phyloP scores from a whole-genome alignment of 2,329 filamentous ascomycete species.

The Colletotrichum musae region DNA sequence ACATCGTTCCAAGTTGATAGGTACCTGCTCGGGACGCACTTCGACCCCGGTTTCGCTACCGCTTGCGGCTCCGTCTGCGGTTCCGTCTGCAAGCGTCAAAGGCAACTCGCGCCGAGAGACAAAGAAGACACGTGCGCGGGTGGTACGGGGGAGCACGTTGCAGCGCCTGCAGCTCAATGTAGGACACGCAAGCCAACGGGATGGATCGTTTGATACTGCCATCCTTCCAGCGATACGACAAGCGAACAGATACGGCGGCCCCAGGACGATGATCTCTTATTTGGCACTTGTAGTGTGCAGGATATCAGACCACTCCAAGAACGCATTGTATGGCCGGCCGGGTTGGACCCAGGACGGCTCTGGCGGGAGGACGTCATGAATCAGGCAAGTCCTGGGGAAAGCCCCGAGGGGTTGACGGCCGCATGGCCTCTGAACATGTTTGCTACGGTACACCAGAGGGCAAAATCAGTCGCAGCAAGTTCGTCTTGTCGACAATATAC shows the following conservation, averaged over 20 bases:
- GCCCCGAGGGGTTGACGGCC: background rate
- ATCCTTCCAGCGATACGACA: background rate
- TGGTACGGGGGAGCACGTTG: background rate
- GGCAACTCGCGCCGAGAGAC: no score
- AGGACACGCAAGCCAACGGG: constrained; percentile 2
- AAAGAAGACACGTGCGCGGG: no score
- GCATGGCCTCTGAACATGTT: constrained; percentile 20
- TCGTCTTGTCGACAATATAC: constrained; percentile 23
- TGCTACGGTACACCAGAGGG: background rate
- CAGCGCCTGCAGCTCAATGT: background rate
- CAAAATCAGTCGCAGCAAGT: constrained; percentile 18
- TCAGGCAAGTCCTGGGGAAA: constrained; percentile 21
- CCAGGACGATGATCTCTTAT: constrained; percentile 5
- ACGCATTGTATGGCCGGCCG: background rate
- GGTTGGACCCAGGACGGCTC: constrained; percentile 18
- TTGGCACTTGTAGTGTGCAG: constrained; percentile 4
- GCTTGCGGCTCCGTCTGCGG: no score
- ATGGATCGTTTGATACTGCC: constrained; percentile 7
- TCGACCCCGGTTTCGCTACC: no score
- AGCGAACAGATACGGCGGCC: background rate
- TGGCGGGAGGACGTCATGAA: constrained; percentile 29
- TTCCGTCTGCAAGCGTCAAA: no score
- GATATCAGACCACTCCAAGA: constrained; percentile 11
- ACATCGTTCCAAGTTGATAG: no score
- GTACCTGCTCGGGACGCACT: no score